phyloP scores from a whole-genome alignment of 1,284 basidiomycete species.

The Fistulinella staudtii region DNA sequence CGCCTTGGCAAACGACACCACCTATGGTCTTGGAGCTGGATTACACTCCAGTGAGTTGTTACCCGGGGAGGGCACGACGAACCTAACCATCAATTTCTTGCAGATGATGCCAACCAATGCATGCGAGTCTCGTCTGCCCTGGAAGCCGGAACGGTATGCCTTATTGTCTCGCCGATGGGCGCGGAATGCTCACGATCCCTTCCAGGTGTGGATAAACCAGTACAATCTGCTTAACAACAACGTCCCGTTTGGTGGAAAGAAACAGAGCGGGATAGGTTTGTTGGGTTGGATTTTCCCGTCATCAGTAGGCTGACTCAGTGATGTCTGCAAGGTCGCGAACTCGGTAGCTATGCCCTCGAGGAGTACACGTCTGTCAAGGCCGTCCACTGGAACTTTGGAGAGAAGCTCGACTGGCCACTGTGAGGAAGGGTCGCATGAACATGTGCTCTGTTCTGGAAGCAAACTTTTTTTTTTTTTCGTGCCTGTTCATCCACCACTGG shows the following conservation, averaged over 20 bases:
- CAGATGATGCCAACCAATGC: slow-evolving; percentile 83
- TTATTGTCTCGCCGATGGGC: not conserved
- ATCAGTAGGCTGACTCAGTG: slow-evolving; percentile 7
- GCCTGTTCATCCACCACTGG: slow-evolving; percentile 1
- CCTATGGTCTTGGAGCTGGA: slow-evolving; percentile 86
- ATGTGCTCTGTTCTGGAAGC: not conserved
- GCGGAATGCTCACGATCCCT: slow-evolving; percentile 8
- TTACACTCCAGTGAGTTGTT: slow-evolving; percentile 75
- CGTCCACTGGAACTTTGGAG: slow-evolving; percentile 84
- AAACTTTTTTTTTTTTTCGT: slow-evolving; percentile 1
- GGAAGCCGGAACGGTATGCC: slow-evolving; percentile 78
- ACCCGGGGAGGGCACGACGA: not conserved
- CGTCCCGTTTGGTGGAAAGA: slow-evolving; percentile 93
- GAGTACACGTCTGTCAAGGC: slow-evolving; percentile 85
- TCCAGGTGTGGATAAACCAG: slow-evolving; percentile 84
- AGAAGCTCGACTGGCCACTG: slow-evolving; percentile 75
- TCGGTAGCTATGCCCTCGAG: slow-evolving; percentile 85
- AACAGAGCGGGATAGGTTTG: slow-evolving; percentile 69
- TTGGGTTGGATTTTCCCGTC: slow-evolving; percentile 14
- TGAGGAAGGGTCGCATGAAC: slow-evolving; percentile 30
- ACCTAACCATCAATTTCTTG: slow-evolving; percentile 2
- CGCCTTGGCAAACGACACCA: slow-evolving; percentile 76
- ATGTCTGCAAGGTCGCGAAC: slow-evolving; percentile 63
- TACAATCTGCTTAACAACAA: slow-evolving; percentile 80
- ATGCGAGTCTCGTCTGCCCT: slow-evolving; percentile 80